These are phyloP conservation scores for Yueomyces sp. DNA, from an alignment of 1,139 yeast species.

Conservation along the genomic window DNA sequence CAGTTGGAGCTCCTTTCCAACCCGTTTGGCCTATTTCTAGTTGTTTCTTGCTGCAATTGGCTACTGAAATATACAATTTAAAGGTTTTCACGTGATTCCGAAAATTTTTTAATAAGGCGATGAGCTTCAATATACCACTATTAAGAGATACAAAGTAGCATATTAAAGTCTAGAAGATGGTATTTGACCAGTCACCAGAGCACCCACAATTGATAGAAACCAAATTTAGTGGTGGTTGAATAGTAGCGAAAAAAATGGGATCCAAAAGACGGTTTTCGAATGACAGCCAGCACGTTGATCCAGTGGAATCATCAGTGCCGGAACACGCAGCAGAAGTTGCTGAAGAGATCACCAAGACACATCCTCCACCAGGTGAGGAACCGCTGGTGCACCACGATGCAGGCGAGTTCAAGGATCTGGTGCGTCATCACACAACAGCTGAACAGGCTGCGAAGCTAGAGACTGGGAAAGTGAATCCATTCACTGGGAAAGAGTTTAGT, in stretches of 20 bases:
- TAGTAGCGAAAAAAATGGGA: slow-evolving; percentile 10
- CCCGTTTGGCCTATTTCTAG: too few species aligned
- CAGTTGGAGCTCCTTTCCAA: too few species aligned
- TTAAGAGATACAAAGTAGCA: too few species aligned
- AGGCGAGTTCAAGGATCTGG: slow-evolving; percentile 44
- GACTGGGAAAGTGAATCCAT: slow-evolving; percentile 56
- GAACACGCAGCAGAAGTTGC: slow-evolving; percentile 48
- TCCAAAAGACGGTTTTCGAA: slow-evolving; percentile 22
- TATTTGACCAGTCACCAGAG: too few species aligned
- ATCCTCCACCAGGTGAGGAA: slow-evolving; percentile 21
- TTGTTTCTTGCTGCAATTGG: too few species aligned
- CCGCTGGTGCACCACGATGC: slow-evolving; percentile 28
- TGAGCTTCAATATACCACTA: neutral
- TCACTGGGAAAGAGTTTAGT: slow-evolving; percentile 54
- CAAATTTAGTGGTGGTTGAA: too few species aligned
- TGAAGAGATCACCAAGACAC: slow-evolving; percentile 29
- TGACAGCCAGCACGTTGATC: slow-evolving; percentile 13
- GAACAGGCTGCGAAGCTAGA: slow-evolving; percentile 56
- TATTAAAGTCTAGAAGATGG: too few species aligned
- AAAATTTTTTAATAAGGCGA: neutral
- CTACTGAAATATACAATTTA: too few species aligned
- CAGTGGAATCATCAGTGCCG: slow-evolving; percentile 34
- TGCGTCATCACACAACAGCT: slow-evolving; percentile 63
- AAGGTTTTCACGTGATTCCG: neutral
- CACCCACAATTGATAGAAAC: too few species aligned